These are phyloP conservation scores for Neopestalotiopsis clavispora DNA, from an alignment of 2,329 filamentous ascomycete genomes.

Conservation along the genomic window DNA sequence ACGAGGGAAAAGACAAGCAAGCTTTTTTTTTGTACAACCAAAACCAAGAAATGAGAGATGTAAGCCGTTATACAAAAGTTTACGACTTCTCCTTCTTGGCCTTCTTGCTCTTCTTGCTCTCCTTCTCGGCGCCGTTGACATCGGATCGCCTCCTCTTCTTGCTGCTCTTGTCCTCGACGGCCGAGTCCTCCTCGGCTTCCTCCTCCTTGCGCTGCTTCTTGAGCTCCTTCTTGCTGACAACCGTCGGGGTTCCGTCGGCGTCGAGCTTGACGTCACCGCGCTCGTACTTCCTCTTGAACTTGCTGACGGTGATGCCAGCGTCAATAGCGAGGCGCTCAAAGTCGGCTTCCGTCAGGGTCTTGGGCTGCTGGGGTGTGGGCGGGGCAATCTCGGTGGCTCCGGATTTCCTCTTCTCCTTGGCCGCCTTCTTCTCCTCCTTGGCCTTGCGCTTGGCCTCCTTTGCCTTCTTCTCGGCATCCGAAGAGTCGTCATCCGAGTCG, in stretches of 20 bases:
- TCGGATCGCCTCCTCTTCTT: conserved; percentile 70
- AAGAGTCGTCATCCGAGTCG: conserved; percentile 42
- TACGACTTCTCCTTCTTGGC: conserved; percentile 66
- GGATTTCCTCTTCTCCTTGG: conserved; percentile 41
- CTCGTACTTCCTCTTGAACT: conserved; percentile 81
- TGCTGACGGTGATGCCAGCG: conserved; percentile 73
- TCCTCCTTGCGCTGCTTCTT: conserved; percentile 73
- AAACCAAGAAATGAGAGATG: conserved; percentile 24
- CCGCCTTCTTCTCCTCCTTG: conserved; percentile 45
- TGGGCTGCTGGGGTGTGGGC: conserved; percentile 37
- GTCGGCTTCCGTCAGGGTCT: conserved; percentile 59
- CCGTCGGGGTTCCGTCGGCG: conserved; percentile 67
- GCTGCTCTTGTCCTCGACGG: conserved; percentile 42
- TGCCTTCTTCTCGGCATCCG: conserved; percentile 42
- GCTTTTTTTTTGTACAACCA: conserved; percentile 24
- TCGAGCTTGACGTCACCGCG: conserved; percentile 74
- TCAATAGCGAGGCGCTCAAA: conserved; percentile 66
- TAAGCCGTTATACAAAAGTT: conserved; percentile 40
- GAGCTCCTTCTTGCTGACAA: conserved; percentile 76
- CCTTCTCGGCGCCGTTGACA: conserved; percentile 48
- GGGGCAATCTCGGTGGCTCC: conserved; percentile 32
- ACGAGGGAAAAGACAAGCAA: not conserved
- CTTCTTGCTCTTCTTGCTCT: conserved; percentile 69
- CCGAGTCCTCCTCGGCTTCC: conserved; percentile 40
- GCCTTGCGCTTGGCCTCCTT: conserved; percentile 32